Base-by-base conservation (phyloP, 2,329 filamentous ascomycete genomes). In the Nemania sp. region DNA sequence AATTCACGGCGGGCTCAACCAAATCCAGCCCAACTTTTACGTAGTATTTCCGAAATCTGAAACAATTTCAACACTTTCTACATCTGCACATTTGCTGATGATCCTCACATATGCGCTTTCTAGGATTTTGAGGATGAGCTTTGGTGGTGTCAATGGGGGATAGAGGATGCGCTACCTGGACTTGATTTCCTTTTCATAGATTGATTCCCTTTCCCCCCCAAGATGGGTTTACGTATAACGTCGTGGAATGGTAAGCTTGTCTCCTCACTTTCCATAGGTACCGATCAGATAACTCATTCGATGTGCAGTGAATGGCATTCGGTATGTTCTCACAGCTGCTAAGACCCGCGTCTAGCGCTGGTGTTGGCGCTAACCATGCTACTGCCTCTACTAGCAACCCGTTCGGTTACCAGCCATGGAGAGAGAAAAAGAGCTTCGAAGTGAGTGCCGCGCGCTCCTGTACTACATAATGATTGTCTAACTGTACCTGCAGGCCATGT, bases 401-500 rank as follows among this genome's bases (percentile, higher is more conserved):
- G 2, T 95, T 95, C 74, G 87, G 87, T n/a, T 94, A 94, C 77
- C 89, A 93, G 76, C 93, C 92, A 88, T 95, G 92, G 93, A 85
- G 90, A 71, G 87, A 90, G 68, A 88, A 88, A 59, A 87, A 88
- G 72, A 90, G 88, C 2, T 94, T 92, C 74, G 85, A 90, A 80
- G 92, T 91, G 32, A 57, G 75, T 24, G 24, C 22, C 49, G 5
- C 32, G 11, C 41, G 32, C 49, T 52, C 45, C 26, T 18, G 2
- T 29, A 6, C 55, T n/a, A 0, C 10, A 7, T 18, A 7, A 35
- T 24, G 15, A 29, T 10, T 11, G 18, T 64, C 62, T 66, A 52
- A 70, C 45, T 3, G 13, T 29, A 5, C 7, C 1, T 56, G 1
- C 67, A 93, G 91, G 87, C 91, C 72, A 98, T 98, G 96, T 98